phyloP scores from a whole-genome alignment of 495 filamentous ascomycete genomes.

The Neurospora sp. region DNA sequence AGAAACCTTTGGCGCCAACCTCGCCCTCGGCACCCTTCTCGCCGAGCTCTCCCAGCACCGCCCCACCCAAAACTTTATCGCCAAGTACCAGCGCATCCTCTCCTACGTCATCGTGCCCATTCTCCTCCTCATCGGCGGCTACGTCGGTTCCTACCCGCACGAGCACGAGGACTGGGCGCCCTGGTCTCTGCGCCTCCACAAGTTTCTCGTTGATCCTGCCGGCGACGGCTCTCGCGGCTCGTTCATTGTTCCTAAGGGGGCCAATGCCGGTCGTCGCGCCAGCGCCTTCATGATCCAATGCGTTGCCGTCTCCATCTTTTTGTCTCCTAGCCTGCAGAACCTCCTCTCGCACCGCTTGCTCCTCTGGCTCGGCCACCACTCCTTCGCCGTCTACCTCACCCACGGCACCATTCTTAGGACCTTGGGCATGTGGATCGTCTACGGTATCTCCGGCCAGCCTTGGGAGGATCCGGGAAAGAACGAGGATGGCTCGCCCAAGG shows the following conservation, averaged over 20 bases:
- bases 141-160: slow-evolving; percentile 50
- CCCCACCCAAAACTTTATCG: slow-evolving; percentile 40
- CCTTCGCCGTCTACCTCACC: slow-evolving; percentile 57
- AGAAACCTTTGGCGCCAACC: slow-evolving; percentile 50
- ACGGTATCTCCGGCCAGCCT: slow-evolving; percentile 44
- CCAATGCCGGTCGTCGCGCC: slow-evolving; percentile 41
- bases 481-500: slow-evolving; percentile 19
- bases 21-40: slow-evolving; percentile 52
- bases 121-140: slow-evolving; percentile 39
- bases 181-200: slow-evolving; percentile 46
- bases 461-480: slow-evolving; percentile 26
- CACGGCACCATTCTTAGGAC: slow-evolving; percentile 55
- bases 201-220: slow-evolving; percentile 11
- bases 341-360: slow-evolving; percentile 46
- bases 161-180: slow-evolving; percentile 45
- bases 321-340: slow-evolving; percentile 45
- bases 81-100: slow-evolving; percentile 36
- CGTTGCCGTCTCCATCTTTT: slow-evolving; percentile 42
- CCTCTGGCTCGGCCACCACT: slow-evolving; percentile 56
- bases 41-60: slow-evolving; percentile 49
- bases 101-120: slow-evolving; percentile 33
- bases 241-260: slow-evolving; percentile 46
- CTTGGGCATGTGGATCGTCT: slow-evolving; percentile 53
- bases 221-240: slow-evolving; percentile 23
- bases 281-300: slow-evolving; percentile 46